A percentile compares a stretch with the other conserved stretches of the same genome.
Evolutionary conservation across 495 filamentous ascomycete genomes (phyloP).

Genomic region (Podospora australis): DNA sequence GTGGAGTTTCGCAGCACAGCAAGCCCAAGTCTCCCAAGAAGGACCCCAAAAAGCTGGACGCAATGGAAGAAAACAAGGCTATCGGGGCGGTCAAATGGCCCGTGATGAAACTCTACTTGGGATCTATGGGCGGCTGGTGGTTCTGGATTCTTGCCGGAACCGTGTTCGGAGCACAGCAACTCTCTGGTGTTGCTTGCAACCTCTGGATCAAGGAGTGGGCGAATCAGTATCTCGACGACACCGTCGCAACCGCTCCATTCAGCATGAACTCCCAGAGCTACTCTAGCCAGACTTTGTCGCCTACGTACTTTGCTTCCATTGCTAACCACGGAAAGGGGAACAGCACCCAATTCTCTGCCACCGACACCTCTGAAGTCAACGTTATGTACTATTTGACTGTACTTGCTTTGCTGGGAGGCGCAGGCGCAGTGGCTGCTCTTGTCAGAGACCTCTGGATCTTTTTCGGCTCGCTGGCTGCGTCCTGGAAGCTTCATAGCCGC

Average conservation of each 20-base stretch:
- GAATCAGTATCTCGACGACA: constrained; percentile 44
- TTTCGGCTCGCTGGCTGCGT: constrained; percentile 85
- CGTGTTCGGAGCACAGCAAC: constrained; percentile 74
- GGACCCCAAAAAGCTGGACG: constrained; percentile 42
- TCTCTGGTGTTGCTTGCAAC: constrained; percentile 76
- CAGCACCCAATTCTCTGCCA: constrained; percentile 6
- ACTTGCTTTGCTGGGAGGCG: constrained; percentile 71
- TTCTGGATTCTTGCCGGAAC: constrained; percentile 75
- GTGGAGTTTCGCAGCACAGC: constrained; percentile 26
- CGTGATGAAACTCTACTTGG: constrained; percentile 77
- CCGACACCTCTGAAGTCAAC: constrained; percentile 53
- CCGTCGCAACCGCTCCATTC: constrained; percentile 17
- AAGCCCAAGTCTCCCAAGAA: constrained; percentile 38
- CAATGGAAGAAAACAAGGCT: constrained; percentile 66
- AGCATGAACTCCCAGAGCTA: constrained; percentile 33
- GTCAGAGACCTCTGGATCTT: constrained; percentile 80
- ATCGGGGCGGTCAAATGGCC: constrained; percentile 78
- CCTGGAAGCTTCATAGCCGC: constrained; percentile 72
- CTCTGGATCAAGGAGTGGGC: constrained; percentile 93
- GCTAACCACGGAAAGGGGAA: constrained; percentile 27
- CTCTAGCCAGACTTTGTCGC: constrained; percentile 22
- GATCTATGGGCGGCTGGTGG: constrained; percentile 87
- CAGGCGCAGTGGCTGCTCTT: constrained; percentile 69
- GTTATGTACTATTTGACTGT: constrained; percentile 75
- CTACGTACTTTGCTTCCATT: constrained; percentile 31